Evolutionary conservation across 805 yeast species (phyloP).

Genomic region (Wickerhamomyces tratensis): DNA sequence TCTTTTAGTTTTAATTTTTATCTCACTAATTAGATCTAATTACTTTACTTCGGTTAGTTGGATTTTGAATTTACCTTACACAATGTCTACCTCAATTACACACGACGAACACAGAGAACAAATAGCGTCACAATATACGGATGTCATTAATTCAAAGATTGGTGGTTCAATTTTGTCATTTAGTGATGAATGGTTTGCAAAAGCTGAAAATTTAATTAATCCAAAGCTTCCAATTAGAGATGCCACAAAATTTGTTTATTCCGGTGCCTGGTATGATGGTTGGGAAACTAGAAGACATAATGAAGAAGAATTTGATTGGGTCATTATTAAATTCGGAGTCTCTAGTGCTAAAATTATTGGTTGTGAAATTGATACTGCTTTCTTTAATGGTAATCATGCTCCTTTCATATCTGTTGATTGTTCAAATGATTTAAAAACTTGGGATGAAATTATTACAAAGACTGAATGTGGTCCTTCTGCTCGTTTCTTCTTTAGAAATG

Average conservation of each 20-base stretch:
- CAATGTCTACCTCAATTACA: neutral
- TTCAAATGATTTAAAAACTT: slow-evolving; percentile 30
- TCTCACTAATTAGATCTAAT: no score
- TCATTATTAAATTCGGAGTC: slow-evolving; percentile 74
- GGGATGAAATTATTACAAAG: slow-evolving; percentile 67
- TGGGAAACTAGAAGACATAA: slow-evolving; percentile 98
- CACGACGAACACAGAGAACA: slow-evolving; percentile 15
- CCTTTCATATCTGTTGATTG: slow-evolving; percentile 86
- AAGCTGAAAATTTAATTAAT: slow-evolving; percentile 76
- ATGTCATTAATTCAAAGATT: slow-evolving; percentile 75
- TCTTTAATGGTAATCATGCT: slow-evolving; percentile 93
- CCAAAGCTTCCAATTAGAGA: slow-evolving; percentile 77
- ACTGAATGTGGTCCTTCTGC: slow-evolving; percentile 85
- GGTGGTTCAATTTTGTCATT: slow-evolving; percentile 66
- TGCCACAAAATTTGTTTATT: slow-evolving; percentile 63
- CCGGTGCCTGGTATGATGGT: slow-evolving; percentile 98
- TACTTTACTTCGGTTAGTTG: no score
- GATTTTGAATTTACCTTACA: neutral
- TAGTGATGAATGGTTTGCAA: slow-evolving; percentile 95
- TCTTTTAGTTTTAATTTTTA: no score
- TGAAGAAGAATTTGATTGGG: slow-evolving; percentile 79
- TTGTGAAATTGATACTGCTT: slow-evolving; percentile 88
- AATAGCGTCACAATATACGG: slow-evolving; percentile 25
- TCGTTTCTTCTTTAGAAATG: slow-evolving; percentile 61
- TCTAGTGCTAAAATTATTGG: slow-evolving; percentile 71